A percentile compares a stretch with the other conserved stretches of the same genome.
phyloP scores from a whole-genome alignment of 495 filamentous ascomycete genomes.

The Pseudevernia furfuracea region DNA sequence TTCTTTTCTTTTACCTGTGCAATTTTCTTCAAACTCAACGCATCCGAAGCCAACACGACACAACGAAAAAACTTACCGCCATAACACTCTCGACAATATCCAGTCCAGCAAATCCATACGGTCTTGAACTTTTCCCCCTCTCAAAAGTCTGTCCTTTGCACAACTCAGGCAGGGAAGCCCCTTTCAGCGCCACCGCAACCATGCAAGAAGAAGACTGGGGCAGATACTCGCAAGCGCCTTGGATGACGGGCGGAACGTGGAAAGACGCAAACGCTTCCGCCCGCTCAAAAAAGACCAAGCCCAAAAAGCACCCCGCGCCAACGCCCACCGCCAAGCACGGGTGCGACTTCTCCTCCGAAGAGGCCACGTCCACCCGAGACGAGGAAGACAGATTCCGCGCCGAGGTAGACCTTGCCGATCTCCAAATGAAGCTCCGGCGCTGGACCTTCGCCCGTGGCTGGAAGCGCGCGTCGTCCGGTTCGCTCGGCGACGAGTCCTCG shows the following conservation, averaged over 20 bases:
- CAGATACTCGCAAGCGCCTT: not conserved
- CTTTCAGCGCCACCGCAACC: not conserved
- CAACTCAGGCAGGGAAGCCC: not conserved
- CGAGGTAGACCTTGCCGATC: not conserved
- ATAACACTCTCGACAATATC: not conserved
- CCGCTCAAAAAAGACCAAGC: not conserved
- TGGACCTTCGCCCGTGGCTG: not conserved
- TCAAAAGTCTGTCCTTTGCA: not conserved
- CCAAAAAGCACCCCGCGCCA: not conserved
- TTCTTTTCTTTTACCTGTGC: not conserved
- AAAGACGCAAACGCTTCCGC: not conserved
- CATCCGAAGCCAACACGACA: not conserved
- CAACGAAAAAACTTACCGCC: not conserved
- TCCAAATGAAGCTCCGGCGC: not conserved
- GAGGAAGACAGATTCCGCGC: not conserved
- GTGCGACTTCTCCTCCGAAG: not conserved
- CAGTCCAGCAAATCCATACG: not conserved
- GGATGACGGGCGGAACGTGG: not conserved
- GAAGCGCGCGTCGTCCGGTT: not conserved
- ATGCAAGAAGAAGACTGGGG: slow-evolving; percentile 4
- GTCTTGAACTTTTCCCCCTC: not conserved
- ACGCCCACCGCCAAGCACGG: not conserved
- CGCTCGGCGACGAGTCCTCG: not conserved
- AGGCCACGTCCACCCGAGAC: not conserved
- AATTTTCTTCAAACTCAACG: not conserved